phyloP scores from a whole-genome alignment of 345 rosid genomes.

The Syzygium aqueum region DNA sequence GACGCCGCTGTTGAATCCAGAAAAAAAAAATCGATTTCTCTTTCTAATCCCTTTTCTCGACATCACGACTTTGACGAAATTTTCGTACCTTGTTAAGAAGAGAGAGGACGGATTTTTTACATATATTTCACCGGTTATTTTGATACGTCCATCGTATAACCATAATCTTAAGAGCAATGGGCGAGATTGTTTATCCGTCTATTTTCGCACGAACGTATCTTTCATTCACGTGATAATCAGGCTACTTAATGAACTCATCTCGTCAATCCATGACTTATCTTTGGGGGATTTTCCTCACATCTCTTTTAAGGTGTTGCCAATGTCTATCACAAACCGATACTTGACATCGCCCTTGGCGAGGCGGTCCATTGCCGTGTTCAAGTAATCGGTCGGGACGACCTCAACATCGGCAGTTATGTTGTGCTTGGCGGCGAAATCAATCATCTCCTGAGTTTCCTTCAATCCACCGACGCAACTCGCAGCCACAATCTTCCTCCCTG shows the following conservation, averaged over 20 bases:
- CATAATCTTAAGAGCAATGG: background rate
- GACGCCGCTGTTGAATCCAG: background rate
- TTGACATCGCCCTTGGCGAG: slow-evolving; percentile 7
- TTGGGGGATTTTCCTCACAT: background rate
- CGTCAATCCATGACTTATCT: too few relatives aligned
- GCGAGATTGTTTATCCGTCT: background rate
- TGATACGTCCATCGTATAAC: background rate
- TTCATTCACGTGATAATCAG: accelerated
- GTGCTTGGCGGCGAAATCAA: slow-evolving; percentile 14
- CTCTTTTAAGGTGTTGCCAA: slow-evolving; percentile 7
- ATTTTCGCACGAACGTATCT: background rate
- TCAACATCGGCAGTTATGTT: slow-evolving; percentile 6
- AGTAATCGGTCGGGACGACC: slow-evolving; percentile 9
- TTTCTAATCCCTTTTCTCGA: background rate
- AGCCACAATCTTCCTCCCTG: slow-evolving; percentile 12
- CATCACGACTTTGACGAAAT: background rate
- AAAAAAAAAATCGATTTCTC: background rate
- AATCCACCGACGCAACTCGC: slow-evolving; percentile 10
- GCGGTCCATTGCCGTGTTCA: slow-evolving; percentile 14
- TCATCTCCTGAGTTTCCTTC: slow-evolving; percentile 29
- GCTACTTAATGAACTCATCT: background rate
- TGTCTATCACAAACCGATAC: slow-evolving; percentile 17
- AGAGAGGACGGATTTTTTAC: background rate
- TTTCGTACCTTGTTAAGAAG: accelerated
- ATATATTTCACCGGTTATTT: background rate